Evolutionary conservation across 2,329 filamentous ascomycete genomes (phyloP).

Genomic region (Trichoderma aggressivum): DNA sequence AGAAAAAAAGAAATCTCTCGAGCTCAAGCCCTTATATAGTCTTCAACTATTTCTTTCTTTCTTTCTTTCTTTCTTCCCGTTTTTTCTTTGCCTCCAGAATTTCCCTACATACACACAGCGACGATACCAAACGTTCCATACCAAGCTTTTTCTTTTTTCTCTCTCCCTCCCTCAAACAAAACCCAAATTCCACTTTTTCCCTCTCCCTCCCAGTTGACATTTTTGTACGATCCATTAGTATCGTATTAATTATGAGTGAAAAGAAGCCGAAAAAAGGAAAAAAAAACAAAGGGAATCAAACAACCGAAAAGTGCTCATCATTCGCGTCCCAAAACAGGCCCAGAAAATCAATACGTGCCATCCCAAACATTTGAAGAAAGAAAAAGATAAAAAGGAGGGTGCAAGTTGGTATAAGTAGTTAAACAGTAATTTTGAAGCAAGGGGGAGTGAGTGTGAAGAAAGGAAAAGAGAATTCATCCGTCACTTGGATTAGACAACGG

Average conservation of each 20-base stretch:
- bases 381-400: background rate
- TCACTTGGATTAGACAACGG: slow-evolving; percentile 67
- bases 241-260: background rate
- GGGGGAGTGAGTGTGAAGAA: background rate
- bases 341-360: slow-evolving; percentile 17
- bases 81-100: background rate
- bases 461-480: background rate
- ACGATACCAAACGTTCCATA: background rate
- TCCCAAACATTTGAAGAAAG: slow-evolving; percentile 12
- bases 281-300: background rate
- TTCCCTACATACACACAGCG: background rate
- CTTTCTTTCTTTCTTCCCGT: background rate
- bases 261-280: background rate
- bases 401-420: background rate
- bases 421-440: background rate
- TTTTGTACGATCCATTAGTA: slow-evolving; percentile 7
- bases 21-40: background rate
- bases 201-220: background rate
- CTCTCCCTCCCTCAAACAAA: background rate
- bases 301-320: background rate
- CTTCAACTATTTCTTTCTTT: background rate
- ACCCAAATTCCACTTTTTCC: background rate
- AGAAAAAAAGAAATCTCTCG: background rate
- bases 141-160: background rate
- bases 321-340: slow-evolving; percentile 4